Percentiles rank a stretch among this genome's conserved stretches.
phyloP scores from a whole-genome alignment of 495 filamentous ascomycete genomes.

The Aspergillus ellipticus region DNA sequence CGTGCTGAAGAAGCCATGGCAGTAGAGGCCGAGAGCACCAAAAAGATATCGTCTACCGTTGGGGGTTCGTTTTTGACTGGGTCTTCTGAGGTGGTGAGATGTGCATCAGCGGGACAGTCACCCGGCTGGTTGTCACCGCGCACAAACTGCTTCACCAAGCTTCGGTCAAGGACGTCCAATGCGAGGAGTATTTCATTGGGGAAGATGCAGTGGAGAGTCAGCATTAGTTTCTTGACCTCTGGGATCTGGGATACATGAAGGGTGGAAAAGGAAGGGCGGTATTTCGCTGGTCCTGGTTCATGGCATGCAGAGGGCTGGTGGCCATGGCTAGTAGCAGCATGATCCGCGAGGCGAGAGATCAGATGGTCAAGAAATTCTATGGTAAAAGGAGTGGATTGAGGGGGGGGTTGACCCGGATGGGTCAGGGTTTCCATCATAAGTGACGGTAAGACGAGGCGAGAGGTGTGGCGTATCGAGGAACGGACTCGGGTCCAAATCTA shows the following conservation, averaged over 20 bases:
- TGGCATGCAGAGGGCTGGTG: conserved; percentile 3
- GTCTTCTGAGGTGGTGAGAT: conserved; percentile 1
- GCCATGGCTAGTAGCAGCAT: background rate
- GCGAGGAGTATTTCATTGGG: conserved; percentile 63
- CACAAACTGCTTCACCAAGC: conserved; percentile 52
- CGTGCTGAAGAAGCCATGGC: conserved; percentile 24
- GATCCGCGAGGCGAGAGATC: conserved; percentile 21
- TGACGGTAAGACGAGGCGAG: no score
- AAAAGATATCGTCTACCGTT: conserved; percentile 24
- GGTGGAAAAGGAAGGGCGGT: conserved; percentile 18
- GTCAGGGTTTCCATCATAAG: background rate
- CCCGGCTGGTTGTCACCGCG: conserved; percentile 5
- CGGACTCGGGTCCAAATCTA: no score
- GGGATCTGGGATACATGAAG: conserved; percentile 19
- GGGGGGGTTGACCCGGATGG: background rate
- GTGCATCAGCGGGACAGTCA: background rate
- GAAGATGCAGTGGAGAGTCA: conserved; percentile 54
- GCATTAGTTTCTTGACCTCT: conserved; percentile 38
- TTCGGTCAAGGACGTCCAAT: conserved; percentile 76
- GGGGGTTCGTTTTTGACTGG: no score
- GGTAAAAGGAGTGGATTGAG: background rate
- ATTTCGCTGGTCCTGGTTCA: conserved; percentile 11
- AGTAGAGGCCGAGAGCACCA: conserved; percentile 45
- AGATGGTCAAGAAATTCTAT: conserved; percentile 29
- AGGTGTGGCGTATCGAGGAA: no score